Evolutionary conservation across 2,329 filamentous ascomycete genomes (phyloP), one percentile per base, ranked within the genome.

Genomic region (Cadophora sp.): DNA sequence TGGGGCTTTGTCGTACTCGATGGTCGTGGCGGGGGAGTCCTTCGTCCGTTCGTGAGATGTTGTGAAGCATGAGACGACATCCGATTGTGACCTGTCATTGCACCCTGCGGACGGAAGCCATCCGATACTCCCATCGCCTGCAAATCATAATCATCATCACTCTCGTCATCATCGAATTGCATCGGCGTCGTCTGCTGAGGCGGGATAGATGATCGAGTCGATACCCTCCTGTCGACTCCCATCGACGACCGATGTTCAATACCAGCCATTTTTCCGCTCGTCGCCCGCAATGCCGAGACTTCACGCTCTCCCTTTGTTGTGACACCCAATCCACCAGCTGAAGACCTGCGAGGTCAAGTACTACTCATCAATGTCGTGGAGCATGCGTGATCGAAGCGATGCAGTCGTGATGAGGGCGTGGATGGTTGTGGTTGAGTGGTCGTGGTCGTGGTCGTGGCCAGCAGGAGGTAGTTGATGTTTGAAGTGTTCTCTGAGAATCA

Each of bases 1-100:
- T 79, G 80, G n/a, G 84, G 81, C 70, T 90, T 90, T 16, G 84
- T 80, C 59, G 84, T 84, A 76, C 87, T 89, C 3, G 86, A 87
- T 46, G 85, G 82, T 67, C 85, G 81, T 66, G 78, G 77, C 26
- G 74, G 71, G 61, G 77, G 71, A 58, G 69, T 73, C 68, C 72
- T 75, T 65, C 73, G 73, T 34, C 75, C 71, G 59, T 68, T 68
- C 26, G 68, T 67, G 48, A 65, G 70, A 27, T 71, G 68, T 66
- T 68, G 72, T 62, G 71, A 72, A 11, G 69, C 53, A 34, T 66
- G 64, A 51, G 74, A 72, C 40, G 72, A 66, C 63, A 72, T 68
- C 68, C 72, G 55, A 64, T 68, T 70, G 67, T 73, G 69, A 24
- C 66, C 66, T 59, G 60, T 61, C 50, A 62, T 65, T 59, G 62